Percentiles rank a stretch among this genome's conserved stretches.
Evolutionary conservation across 1,139 yeast genomes (phyloP).

Genomic region (Debaryomyces subglobosus): DNA sequence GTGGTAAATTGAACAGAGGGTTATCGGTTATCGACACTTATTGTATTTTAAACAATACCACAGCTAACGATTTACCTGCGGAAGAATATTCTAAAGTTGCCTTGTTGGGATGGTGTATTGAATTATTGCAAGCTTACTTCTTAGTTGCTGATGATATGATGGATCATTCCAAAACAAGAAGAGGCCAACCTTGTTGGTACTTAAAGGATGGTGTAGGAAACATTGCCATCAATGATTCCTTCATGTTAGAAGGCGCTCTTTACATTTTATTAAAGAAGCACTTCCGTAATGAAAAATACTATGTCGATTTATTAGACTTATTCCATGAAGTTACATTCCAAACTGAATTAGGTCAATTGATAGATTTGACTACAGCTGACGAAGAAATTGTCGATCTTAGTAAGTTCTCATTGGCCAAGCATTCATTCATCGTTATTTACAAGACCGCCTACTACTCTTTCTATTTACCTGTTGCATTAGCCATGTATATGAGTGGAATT

Average conservation of each 20-base stretch:
- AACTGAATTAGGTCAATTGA: slow-evolving; percentile 95
- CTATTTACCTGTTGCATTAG: slow-evolving; percentile 95
- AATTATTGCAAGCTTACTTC: slow-evolving; percentile 93
- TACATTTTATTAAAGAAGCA: slow-evolving; percentile 87
- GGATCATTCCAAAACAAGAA: slow-evolving; percentile 96
- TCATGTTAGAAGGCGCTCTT: slow-evolving; percentile 95
- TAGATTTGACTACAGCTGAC: slow-evolving; percentile 96
- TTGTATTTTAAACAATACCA: slow-evolving; percentile 69
- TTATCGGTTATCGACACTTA: slow-evolving; percentile 93
- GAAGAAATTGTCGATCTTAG: slow-evolving; percentile 88
- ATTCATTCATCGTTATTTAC: slow-evolving; percentile 92
- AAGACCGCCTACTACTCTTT: slow-evolving; percentile 98
- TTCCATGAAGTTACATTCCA: slow-evolving; percentile 96
- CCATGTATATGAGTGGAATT: slow-evolving; percentile 91
- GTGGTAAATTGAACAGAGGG: slow-evolving; percentile 97
- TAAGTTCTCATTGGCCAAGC: slow-evolving; percentile 86
- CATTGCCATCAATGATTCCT: slow-evolving; percentile 96
- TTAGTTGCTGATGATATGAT: slow-evolving; percentile 98
- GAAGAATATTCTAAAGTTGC: slow-evolving; percentile 85
- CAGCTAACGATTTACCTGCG: slow-evolving; percentile 58
- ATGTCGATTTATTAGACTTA: slow-evolving; percentile 87
- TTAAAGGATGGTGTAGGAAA: slow-evolving; percentile 76
- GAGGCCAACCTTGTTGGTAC: slow-evolving; percentile 99
- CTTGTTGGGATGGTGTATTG: slow-evolving; percentile 94
- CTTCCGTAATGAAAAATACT: slow-evolving; percentile 79